phyloP scores from a whole-genome alignment of 1,284 basidiomycete species.

The Mrakiaceae sp. region DNA sequence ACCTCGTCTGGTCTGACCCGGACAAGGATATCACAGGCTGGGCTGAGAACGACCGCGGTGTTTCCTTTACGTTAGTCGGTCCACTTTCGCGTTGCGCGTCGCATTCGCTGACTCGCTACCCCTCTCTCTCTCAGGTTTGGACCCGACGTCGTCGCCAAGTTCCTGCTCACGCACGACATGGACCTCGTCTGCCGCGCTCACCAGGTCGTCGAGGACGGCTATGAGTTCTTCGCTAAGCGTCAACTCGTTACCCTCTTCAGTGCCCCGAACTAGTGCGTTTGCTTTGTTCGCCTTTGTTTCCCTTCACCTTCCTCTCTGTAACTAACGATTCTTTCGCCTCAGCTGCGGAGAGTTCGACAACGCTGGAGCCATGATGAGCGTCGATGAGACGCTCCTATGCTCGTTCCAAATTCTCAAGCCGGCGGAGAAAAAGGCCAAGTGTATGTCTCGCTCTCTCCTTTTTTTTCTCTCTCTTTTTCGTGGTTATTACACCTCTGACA shows the following conservation, averaged over 20 bases:
- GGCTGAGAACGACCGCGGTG: conserved; percentile 42
- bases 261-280: conserved; percentile 36
- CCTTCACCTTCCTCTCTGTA: background rate
- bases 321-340: conserved; percentile 11
- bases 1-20: conserved; percentile 41
- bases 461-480: background rate
- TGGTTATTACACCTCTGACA: background rate
- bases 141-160: conserved; percentile 40
- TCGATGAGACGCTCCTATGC: conserved; percentile 93
- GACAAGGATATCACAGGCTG: conserved; percentile 40
- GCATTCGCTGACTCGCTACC: background rate
- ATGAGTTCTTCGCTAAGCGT: conserved; percentile 42
- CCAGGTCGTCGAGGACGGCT: conserved; percentile 31
- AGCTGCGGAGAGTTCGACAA: conserved; percentile 63
- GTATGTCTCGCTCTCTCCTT: background rate
- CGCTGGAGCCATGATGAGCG: conserved; percentile 99
- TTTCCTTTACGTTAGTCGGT: conserved; percentile 38
- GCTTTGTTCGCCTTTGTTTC: background rate
- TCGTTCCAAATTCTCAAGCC: conserved; percentile 63
- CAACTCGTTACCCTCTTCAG: conserved; percentile 41
- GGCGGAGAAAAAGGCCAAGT: conserved; percentile 12
- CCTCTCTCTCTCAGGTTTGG: conserved; percentile 27
- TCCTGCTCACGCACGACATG: conserved; percentile 42
- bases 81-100: conserved; percentile 19
- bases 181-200: conserved; percentile 32